Evolutionary conservation across 805 yeast species (phyloP).

Genomic region (Komagataella mondaviorum): DNA sequence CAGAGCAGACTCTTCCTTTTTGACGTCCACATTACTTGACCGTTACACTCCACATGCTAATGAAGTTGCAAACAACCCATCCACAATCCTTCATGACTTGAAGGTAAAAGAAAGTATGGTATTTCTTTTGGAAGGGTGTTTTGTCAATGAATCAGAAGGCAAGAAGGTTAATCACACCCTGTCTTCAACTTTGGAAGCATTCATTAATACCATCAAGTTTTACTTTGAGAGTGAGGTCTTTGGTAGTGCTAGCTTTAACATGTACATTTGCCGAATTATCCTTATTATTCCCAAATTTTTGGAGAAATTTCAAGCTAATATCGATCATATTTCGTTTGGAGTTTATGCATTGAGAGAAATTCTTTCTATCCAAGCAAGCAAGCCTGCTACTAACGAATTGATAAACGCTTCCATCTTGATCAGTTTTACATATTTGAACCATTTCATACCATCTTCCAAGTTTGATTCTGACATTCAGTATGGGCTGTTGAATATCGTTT

Average conservation of each 20-base stretch:
- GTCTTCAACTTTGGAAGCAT: neutral
- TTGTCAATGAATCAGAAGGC: constrained; percentile 22
- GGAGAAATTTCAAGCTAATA: constrained; percentile 29
- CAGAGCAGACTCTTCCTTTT: constrained; percentile 20
- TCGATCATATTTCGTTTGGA: constrained; percentile 10
- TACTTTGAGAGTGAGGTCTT: neutral
- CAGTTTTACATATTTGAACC: constrained; percentile 33
- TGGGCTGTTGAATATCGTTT: constrained; percentile 20
- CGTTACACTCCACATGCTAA: constrained; percentile 3
- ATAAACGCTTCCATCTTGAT: constrained; percentile 25
- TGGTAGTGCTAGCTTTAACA: constrained; percentile 6
- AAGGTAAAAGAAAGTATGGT: constrained; percentile 24
- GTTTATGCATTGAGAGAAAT: constrained; percentile 12
- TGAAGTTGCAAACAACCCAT: neutral
- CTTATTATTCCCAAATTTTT: constrained; percentile 43
- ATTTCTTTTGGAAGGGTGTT: constrained; percentile 25
- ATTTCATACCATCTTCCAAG: constrained; percentile 9
- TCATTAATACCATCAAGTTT: neutral
- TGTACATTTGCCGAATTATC: constrained; percentile 35
- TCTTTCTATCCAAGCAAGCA: constrained; percentile 2
- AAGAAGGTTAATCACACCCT: constrained; percentile 1
- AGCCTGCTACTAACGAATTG: constrained; percentile 11
- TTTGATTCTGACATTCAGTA: constrained; percentile 14
- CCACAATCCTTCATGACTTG: constrained; percentile 11
- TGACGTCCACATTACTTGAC: constrained; percentile 11